Percentiles rank a stretch among this genome's conserved stretches.
Conservation (phyloP, 75 land plant species). For the Gnetum montanum region DNA sequence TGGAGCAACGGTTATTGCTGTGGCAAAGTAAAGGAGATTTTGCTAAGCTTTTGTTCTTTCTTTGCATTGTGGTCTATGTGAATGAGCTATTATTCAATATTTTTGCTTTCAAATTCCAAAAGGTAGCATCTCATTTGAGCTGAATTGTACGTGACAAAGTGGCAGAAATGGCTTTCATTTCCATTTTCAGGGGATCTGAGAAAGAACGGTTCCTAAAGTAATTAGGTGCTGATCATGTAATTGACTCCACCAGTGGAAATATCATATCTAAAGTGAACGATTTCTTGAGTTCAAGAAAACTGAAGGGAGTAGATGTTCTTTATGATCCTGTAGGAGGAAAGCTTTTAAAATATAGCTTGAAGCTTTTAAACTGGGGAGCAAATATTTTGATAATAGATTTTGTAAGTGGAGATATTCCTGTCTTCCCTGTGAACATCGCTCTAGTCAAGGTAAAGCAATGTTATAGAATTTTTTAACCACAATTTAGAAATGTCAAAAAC, state of each 20-base stretch:
- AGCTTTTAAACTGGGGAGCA: slow-evolving; percentile 89
- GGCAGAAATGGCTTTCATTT: too few relatives aligned
- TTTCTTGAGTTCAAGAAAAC: slow-evolving; percentile 67
- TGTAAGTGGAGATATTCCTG: slow-evolving; percentile 90
- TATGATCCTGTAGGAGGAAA: slow-evolving; percentile 99
- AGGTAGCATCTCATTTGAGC: too few relatives aligned
- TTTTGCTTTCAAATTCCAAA: too few relatives aligned
- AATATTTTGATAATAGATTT: slow-evolving; percentile 86
- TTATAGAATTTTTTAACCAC: too few relatives aligned
- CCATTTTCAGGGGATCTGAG: slow-evolving; percentile 75
- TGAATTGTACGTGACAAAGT: background rate
- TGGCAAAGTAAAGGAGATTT: slow-evolving; percentile 75
- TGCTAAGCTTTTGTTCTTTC: background rate
- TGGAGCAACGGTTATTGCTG: slow-evolving; percentile 90
- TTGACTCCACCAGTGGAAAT: slow-evolving; percentile 48
- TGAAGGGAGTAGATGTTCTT: slow-evolving; percentile 92
- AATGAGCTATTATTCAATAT: background rate
- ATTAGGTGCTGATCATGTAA: slow-evolving; percentile 76
- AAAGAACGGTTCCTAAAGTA: slow-evolving; percentile 60
- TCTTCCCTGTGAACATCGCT: slow-evolving; percentile 86
- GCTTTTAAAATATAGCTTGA: slow-evolving; percentile 71
- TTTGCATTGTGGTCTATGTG: background rate
- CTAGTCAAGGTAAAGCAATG: slow-evolving; percentile 88
- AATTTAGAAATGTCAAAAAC: too few relatives aligned
- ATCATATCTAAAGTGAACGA: slow-evolving; percentile 48